These are phyloP conservation scores for Coriaria nepalensis DNA, from an alignment of 306 rosid species.

Conservation along the genomic window DNA sequence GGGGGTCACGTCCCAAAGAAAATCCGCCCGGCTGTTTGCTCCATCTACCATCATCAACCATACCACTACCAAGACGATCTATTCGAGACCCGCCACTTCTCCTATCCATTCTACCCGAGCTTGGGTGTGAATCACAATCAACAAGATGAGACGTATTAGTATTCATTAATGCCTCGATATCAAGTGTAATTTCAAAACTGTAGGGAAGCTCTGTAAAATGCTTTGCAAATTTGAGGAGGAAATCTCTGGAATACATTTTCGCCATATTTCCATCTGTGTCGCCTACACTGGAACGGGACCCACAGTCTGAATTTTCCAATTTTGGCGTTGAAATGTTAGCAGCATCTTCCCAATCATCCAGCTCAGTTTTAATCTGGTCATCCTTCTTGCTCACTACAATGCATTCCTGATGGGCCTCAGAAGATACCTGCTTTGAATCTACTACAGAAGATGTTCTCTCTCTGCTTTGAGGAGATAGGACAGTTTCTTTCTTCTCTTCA, in stretches of 20 bases:
- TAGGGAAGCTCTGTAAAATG: slow-evolving; percentile 53
- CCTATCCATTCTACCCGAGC: slow-evolving; percentile 62
- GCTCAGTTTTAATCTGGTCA: slow-evolving; percentile 46
- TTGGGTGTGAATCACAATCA: slow-evolving; percentile 53
- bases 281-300: slow-evolving; percentile 15
- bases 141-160: slow-evolving; percentile 23
- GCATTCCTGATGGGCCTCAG: slow-evolving; percentile 27
- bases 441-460: slow-evolving; percentile 27
- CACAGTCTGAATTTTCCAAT: slow-evolving; percentile 34
- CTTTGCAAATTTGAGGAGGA: slow-evolving; percentile 56
- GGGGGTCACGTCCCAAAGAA: slow-evolving; percentile 41
- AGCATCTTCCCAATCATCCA: slow-evolving; percentile 96
- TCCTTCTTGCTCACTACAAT: slow-evolving; percentile 18
- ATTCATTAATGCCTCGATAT: slow-evolving; percentile 32
- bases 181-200: slow-evolving; percentile 39
- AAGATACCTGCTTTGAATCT: slow-evolving; percentile 28
- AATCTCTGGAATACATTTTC: slow-evolving; percentile 78
- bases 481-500: slow-evolving; percentile 65
- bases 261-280: slow-evolving; percentile 34
- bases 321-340: slow-evolving; percentile 70
- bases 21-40: slow-evolving; percentile 27
- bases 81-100: slow-evolving; percentile 37
- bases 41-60: slow-evolving; percentile 72
- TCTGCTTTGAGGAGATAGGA: slow-evolving; percentile 26
- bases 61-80: slow-evolving; percentile 63